Base-by-base conservation (phyloP, 2,329 filamentous ascomycete genomes). In the Beauveria sp. region DNA sequence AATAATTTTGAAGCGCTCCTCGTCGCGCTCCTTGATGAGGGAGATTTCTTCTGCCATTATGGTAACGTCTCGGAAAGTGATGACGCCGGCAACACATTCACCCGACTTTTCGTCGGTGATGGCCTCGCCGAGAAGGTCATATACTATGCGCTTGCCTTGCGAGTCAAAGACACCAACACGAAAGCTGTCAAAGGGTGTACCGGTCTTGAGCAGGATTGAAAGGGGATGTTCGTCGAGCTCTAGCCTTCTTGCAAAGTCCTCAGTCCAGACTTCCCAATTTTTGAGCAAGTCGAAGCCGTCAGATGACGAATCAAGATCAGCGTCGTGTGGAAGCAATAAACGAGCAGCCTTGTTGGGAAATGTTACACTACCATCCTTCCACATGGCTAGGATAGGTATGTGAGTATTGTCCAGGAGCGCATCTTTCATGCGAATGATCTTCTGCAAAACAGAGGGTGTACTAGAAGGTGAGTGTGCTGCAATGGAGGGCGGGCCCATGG, bases 321-420 rank as follows among this genome's bases (percentile, higher is more conserved):
- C 71, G 16, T 76, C 70, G 10, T 73, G 71, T 26, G 75, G 69
- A 62, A 85, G 78, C n/a, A 87, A 71, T 4, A 74, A 71, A 14
- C 81, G 76, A 14, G 83, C 83, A 4, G 88, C 87, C 66, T 82
- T 83, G 68, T 93, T 93, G 4, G 89, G 86, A 48, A 91, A 85
- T 0, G 84, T 86, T 52, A 91, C 85, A 53, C 84, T 88, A 58
- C 88, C 84, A 65, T 93, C 90, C 68, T 87, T 88, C 90, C 90
- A 92, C 85, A 92, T 89, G 26, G 88, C 87, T 50, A 92, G 77
- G 24, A 91, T 87, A 0, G 90, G 89, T 69, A 90, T 85, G 63
- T 85, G 82, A 28, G 90, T 89, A 44, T 85, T 89, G 68, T 91
- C 88, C 7, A 93, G 75, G 22, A 92, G 79, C 1, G 89, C 88